Conservation (phyloP, 495 filamentous ascomycete genomes). For the Podospora sp. region DNA sequence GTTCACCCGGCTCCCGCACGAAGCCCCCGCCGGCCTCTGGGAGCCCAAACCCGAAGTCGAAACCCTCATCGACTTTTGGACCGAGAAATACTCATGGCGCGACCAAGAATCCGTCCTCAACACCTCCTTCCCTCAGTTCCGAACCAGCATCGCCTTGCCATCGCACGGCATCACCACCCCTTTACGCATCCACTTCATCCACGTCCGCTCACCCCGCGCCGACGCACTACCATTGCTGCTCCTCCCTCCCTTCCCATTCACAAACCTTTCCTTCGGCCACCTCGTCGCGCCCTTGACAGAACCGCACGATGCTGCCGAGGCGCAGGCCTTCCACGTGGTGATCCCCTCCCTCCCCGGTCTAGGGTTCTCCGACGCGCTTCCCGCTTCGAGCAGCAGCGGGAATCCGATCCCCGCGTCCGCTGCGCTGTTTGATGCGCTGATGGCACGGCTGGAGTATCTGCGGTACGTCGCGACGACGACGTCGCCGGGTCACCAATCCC, state of each 20-base stretch:
- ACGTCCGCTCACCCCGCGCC: slow-evolving; percentile 52
- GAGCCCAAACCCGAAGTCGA: slow-evolving; percentile 42
- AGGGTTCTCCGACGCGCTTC: slow-evolving; percentile 65
- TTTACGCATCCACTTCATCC: slow-evolving; percentile 57
- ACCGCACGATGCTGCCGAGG: slow-evolving; percentile 41
- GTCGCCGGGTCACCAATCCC: slow-evolving; percentile 39
- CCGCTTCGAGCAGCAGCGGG: slow-evolving; percentile 44
- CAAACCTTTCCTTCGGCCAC: slow-evolving; percentile 67
- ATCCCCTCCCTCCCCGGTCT: slow-evolving; percentile 73
- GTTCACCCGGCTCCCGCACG: slow-evolving; percentile 56
- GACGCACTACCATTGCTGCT: slow-evolving; percentile 63
- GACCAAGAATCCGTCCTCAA: slow-evolving; percentile 59
- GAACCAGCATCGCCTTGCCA: slow-evolving; percentile 51
- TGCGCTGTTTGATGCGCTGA: slow-evolving; percentile 62
- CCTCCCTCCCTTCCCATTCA: slow-evolving; percentile 70
- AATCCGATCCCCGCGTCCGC: slow-evolving; percentile 61
- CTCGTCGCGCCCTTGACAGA: slow-evolving; percentile 60
- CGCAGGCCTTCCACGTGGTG: slow-evolving; percentile 67
- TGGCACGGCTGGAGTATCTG: slow-evolving; percentile 66
- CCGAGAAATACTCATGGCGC: slow-evolving; percentile 65
- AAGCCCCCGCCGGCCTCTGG: slow-evolving; percentile 24
- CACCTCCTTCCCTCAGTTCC: slow-evolving; percentile 59
- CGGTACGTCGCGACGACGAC: slow-evolving; percentile 59
- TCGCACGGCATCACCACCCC: slow-evolving; percentile 24
- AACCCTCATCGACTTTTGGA: slow-evolving; percentile 57